Conservation (phyloP, 805 yeast species). For the Ogataea kodamae region DNA sequence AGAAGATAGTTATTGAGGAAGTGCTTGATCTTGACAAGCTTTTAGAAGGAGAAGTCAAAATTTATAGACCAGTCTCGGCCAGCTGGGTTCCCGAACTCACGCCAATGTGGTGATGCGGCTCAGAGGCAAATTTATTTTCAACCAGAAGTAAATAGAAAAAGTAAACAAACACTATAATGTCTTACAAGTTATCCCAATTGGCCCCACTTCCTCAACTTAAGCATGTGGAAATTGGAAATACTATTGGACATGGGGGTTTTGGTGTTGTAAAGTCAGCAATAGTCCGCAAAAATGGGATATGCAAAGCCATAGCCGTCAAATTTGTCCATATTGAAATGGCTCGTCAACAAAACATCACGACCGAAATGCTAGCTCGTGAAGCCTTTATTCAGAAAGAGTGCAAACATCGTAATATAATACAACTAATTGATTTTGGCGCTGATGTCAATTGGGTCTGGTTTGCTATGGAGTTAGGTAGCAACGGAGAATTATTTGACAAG, state of each 20-base stretch:
- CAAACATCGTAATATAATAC: slow-evolving; percentile 58
- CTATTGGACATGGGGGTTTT: slow-evolving; percentile 67
- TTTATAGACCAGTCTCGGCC: slow-evolving; percentile 46
- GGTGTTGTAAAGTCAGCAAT: slow-evolving; percentile 56
- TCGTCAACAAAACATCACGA: slow-evolving; percentile 29
- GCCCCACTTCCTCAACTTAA: slow-evolving; percentile 47
- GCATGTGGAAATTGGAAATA: slow-evolving; percentile 44
- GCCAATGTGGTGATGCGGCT: slow-evolving; percentile 22
- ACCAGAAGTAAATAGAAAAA: slow-evolving; percentile 4
- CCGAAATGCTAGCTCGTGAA: slow-evolving; percentile 46
- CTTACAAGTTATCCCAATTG: slow-evolving; percentile 42
- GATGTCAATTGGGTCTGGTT: slow-evolving; percentile 60
- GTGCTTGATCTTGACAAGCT: slow-evolving; percentile 37
- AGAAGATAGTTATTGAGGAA: slow-evolving; percentile 38
- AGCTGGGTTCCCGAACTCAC: slow-evolving; percentile 40
- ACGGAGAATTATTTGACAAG: slow-evolving; percentile 77
- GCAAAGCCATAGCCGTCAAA: slow-evolving; percentile 52
- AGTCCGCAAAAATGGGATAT: slow-evolving; percentile 33
- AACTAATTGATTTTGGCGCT: slow-evolving; percentile 50
- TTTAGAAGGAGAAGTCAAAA: slow-evolving; percentile 40
- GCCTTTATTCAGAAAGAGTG: slow-evolving; percentile 57
- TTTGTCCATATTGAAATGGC: slow-evolving; percentile 44
- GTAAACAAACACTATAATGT: slow-evolving; percentile 17
- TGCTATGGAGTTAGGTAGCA: slow-evolving; percentile 63
- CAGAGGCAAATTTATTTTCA: slow-evolving; percentile 2